Evolutionary conservation across 108 stramenopile genomes (phyloP).

Genomic region (Cyclostephanos invisitatus): DNA sequence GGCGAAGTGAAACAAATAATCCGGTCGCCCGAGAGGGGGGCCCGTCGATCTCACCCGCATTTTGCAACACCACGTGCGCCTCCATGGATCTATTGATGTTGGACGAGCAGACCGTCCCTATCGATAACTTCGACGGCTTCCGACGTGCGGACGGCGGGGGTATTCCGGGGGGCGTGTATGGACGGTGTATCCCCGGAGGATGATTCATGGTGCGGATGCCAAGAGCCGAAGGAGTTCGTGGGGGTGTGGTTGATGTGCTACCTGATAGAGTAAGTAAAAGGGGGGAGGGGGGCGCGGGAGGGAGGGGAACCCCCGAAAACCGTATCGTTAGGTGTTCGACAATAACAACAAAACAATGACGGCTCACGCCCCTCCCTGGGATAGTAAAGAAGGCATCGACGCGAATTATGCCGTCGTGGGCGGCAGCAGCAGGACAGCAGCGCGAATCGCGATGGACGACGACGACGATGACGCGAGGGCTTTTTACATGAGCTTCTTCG

Average conservation of each 20-base stretch:
- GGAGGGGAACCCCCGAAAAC: too few relatives aligned
- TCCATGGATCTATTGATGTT: conserved; percentile 96
- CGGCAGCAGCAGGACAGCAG: not conserved
- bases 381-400: too few relatives aligned
- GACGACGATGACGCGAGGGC: not conserved
- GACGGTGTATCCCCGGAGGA: conserved; percentile 63
- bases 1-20: not conserved
- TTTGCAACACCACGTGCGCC: conserved; percentile 83
- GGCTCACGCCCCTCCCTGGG: too few relatives aligned
- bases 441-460: conserved; percentile 12
- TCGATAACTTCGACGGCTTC: conserved; percentile 65
- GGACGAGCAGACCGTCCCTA: conserved; percentile 87
- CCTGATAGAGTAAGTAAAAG: too few relatives aligned
- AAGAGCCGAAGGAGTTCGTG: too few relatives aligned
- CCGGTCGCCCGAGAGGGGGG: not conserved
- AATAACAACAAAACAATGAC: too few relatives aligned
- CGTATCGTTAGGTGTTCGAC: too few relatives aligned
- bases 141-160: conserved; percentile 66
- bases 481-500: conserved; percentile 4
- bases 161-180: conserved; percentile 77
- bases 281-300: too few relatives aligned
- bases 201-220: not conserved
- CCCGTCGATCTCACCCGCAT: conserved; percentile 62
- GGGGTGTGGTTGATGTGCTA: too few relatives aligned
- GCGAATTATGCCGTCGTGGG: not conserved